Base-by-base conservation (phyloP, 768 basidiomycete species). In the Daedaleopsis nitida region DNA sequence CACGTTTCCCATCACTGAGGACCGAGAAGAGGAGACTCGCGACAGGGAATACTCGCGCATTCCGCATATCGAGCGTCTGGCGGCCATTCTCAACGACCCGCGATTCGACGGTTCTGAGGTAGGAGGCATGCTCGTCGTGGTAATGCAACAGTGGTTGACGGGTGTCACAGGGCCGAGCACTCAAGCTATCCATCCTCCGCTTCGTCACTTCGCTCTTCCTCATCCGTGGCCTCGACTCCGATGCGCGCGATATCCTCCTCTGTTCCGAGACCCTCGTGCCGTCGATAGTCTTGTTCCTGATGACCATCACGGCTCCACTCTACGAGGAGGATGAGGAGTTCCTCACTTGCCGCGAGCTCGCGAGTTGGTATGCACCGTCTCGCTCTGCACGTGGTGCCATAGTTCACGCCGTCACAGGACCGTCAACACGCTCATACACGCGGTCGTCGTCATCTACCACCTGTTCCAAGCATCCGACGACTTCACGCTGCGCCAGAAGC, bases 231-330 rank as follows among this genome's bases (percentile, higher is more conserved):
- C 11, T 42, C 17, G 80, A 80, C 13, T 11, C 47, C 7, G 23
- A 13, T 51, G 76, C 76, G 37, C 59, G 74, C n/a, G 66, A 60
- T 0, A 68, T 77, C 1, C 68, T 84, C 7, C 67, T 77, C 6
- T 77, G 80, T 16, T 87, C 88, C 0, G 78, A 77, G 44, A 77
- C 77, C 12, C 66, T 93, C 14, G 78, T 92, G 44, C 90, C 89
- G 1, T 85, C 90, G 0, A 71, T 92, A 27, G 78, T 91, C 19
- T 65, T 80, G 35, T 86, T 81, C 60, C 75, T 89, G 10, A 77
- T 78, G 38, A 76, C 81, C 21, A 73, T 87, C 43, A 78, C 83
- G 0, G 77, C 78, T 1, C 79, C 82, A 2, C 70, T 93, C 16
- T 93, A 88, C 44, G 66, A 68, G 35, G 66, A 68, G 23, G 51